A percentile compares a stretch with the other conserved stretches of the same genome.
Conservation (phyloP, 495 filamentous ascomycete genomes). For the Pseudomonodictys pantanalensis region DNA sequence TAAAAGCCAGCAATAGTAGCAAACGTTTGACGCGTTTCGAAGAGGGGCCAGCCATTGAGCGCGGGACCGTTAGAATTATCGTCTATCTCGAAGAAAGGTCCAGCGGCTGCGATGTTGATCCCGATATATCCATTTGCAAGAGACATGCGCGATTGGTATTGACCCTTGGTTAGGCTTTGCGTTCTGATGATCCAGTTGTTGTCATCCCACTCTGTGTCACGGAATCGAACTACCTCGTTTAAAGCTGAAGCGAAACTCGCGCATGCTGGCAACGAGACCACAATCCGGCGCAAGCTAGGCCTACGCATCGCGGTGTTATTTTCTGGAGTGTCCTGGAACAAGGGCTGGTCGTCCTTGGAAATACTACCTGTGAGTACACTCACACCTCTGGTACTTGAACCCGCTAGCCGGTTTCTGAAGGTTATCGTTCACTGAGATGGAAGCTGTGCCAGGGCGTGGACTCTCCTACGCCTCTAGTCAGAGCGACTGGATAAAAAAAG, state of each 20-base stretch:
- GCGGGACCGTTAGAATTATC: conserved; percentile 29
- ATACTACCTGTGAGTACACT: no score
- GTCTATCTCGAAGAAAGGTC: conserved; percentile 70
- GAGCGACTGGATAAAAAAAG: no score
- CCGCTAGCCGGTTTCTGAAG: no score
- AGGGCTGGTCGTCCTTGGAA: no score
- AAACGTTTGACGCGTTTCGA: conserved; percentile 64
- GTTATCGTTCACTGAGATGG: no score
- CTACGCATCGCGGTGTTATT: no score
- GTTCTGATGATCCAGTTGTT: conserved; percentile 60
- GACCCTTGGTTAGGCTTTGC: conserved; percentile 54
- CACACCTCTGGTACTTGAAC: no score
- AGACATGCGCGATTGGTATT: conserved; percentile 61
- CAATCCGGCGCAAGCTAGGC: no score
- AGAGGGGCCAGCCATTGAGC: conserved; percentile 75
- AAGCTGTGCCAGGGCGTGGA: no score
- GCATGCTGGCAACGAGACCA: background rate
- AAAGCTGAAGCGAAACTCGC: conserved; percentile 1
- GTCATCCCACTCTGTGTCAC: conserved; percentile 56
- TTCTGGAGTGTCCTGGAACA: no score
- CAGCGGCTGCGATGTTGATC: conserved; percentile 56
- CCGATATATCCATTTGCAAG: conserved; percentile 60
- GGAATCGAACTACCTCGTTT: conserved; percentile 31
- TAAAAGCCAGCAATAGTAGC: conserved; percentile 74
- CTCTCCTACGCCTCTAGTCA: no score